phyloP scores from a whole-genome alignment of 2,329 filamentous ascomycete genomes.

The Claviceps maximensis region DNA sequence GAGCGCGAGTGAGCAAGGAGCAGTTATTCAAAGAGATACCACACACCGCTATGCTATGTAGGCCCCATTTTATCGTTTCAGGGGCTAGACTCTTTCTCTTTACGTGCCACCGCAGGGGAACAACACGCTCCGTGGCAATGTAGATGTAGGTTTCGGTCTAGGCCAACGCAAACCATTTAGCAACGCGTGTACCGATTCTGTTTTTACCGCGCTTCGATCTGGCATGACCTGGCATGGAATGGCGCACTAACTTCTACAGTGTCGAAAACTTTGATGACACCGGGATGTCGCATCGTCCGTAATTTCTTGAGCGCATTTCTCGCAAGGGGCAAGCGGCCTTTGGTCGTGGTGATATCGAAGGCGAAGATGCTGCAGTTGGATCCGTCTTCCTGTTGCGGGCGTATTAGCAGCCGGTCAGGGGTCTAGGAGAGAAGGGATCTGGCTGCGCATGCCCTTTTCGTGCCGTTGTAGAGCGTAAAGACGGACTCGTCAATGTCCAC shows the following conservation, averaged over 20 bases:
- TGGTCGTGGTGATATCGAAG: slow-evolving; percentile 77
- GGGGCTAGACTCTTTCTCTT: slow-evolving; percentile 76
- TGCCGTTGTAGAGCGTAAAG: slow-evolving; percentile 93
- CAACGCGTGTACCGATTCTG: not conserved
- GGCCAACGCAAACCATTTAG: slow-evolving; percentile 12
- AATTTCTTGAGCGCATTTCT: slow-evolving; percentile 91
- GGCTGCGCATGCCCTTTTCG: slow-evolving; percentile 52
- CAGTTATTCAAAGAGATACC: not conserved
- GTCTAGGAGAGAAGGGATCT: not conserved
- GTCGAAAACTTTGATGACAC: slow-evolving; percentile 86
- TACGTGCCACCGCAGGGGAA: slow-evolving; percentile 79
- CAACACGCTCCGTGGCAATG: slow-evolving; percentile 83
- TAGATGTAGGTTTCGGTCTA: slow-evolving; percentile 92
- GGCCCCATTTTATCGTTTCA: slow-evolving; percentile 93
- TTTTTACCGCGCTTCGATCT: not conserved
- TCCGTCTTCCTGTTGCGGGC: slow-evolving; percentile 60
- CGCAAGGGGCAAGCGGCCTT: slow-evolving; percentile 69
- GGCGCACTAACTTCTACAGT: slow-evolving; percentile 61
- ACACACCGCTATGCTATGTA: slow-evolving; percentile 69
- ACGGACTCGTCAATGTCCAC: slow-evolving; percentile 88
- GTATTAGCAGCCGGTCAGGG: not conserved
- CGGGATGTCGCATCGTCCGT: slow-evolving; percentile 83
- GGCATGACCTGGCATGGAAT: not conserved
- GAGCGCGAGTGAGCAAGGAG: no score
- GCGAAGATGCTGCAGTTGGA: slow-evolving; percentile 94